Percentiles rank a stretch among this genome's conserved stretches.
Conservation (phyloP, 2,329 filamentous ascomycete species). For the Myriosclerotinia duriaeana region DNA sequence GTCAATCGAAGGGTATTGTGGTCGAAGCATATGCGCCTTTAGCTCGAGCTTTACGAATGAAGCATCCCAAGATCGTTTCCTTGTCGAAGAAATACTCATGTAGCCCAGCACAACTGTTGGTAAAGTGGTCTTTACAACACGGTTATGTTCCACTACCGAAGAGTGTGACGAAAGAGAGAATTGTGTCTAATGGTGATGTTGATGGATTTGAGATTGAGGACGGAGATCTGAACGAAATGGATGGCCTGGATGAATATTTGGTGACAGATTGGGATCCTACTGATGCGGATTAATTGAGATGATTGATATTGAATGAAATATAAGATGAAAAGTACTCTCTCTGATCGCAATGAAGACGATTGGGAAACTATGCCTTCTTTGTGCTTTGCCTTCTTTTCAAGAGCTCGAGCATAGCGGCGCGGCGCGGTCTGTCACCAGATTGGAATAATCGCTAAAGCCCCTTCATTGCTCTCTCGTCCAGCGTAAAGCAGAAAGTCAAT, state of each 20-base stretch:
- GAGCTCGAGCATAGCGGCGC: background rate
- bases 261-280: conserved; percentile 66
- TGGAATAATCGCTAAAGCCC: conserved; percentile 4
- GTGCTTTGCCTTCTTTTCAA: background rate
- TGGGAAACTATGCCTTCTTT: background rate
- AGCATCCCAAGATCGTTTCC: conserved; percentile 59
- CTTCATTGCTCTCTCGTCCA: background rate
- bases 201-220: conserved; percentile 59
- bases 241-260: conserved; percentile 67
- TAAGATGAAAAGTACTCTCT: background rate
- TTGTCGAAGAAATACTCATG: conserved; percentile 68
- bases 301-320: background rate
- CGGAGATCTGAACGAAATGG: conserved; percentile 63
- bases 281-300: conserved; percentile 38
- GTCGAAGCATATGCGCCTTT: conserved; percentile 81
- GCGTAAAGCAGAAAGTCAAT: background rate
- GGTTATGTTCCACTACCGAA: conserved; percentile 73
- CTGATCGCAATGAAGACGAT: background rate
- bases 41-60: conserved; percentile 68
- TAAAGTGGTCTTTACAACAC: conserved; percentile 77
- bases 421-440: no score
- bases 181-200: conserved; percentile 64
- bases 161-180: conserved; percentile 61
- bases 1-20: conserved; percentile 64
- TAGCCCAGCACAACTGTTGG: conserved; percentile 70